These are phyloP conservation scores for Aquilaria agallochum DNA, from an alignment of 441 rosid species.

Conservation along the genomic window DNA sequence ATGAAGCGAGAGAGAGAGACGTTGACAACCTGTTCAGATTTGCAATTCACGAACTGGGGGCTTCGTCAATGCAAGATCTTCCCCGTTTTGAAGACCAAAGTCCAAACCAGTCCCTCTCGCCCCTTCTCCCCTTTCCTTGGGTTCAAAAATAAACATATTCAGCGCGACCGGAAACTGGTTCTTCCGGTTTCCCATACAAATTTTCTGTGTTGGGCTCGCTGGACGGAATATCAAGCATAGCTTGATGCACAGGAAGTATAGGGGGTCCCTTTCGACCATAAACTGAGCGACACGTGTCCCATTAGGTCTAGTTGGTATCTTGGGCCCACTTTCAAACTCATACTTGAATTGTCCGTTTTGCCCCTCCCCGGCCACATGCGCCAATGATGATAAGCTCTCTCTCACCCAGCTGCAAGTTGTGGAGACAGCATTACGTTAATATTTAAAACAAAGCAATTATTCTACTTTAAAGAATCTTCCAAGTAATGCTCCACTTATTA, in stretches of 20 bases:
- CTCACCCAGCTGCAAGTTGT: neutral
- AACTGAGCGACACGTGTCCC: conserved; percentile 14
- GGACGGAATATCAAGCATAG: conserved; percentile 6
- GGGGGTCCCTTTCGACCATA: conserved; percentile 4
- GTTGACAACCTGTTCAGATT: too few species aligned
- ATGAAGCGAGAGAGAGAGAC: conserved; percentile 6
- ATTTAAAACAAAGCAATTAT: too few species aligned
- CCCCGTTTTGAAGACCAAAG: conserved; percentile 7
- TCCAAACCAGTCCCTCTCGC: conserved; percentile 27
- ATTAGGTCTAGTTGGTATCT: neutral
- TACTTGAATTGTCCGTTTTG: neutral
- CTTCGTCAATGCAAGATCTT: too few species aligned
- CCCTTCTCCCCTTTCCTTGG: neutral
- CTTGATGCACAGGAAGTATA: neutral
- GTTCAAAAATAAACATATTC: conserved; percentile 19
- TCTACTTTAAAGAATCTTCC: too few species aligned
- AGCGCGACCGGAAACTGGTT: conserved; percentile 37
- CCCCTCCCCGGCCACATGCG: conserved; percentile 12
- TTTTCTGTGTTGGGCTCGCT: neutral
- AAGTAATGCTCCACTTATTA: too few species aligned
- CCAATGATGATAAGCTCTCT: conserved; percentile 3
- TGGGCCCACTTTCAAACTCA: neutral
- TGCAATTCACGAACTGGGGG: too few species aligned
- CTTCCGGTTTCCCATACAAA: conserved; percentile 23
- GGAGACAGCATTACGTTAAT: conserved; percentile 13